A percentile compares a stretch with the other conserved stretches of the same genome.
phyloP scores from a whole-genome alignment of 441 rosid species.

The Heliophila coronopifolia region DNA sequence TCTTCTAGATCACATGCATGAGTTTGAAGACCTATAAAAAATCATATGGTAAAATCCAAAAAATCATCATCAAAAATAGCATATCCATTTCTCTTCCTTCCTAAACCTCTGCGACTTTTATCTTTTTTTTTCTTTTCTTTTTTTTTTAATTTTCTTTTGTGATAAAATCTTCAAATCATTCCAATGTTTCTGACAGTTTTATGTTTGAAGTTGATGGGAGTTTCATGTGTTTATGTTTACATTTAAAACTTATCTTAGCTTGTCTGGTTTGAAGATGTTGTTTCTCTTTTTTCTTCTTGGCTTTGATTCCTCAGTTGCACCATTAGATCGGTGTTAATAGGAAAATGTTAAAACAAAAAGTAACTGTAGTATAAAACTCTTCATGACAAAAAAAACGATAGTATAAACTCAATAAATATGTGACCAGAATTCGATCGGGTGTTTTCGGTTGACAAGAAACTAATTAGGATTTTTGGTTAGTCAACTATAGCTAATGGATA shows the following conservation, averaged over 20 bases:
- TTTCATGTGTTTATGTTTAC: constrained; percentile 22
- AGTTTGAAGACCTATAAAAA: constrained; percentile 45
- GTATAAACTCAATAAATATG: too few species aligned
- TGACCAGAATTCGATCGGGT: too few species aligned
- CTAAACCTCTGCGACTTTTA: constrained; percentile 22
- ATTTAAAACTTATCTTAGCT: constrained; percentile 28
- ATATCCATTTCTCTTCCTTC: constrained; percentile 23
- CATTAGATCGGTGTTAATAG: too few species aligned
- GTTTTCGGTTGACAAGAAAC: too few species aligned
- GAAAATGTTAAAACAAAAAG: too few species aligned
- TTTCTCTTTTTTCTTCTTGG: background rate
- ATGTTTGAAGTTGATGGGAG: constrained; percentile 29
- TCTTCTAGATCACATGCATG: constrained; percentile 68
- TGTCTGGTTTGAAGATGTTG: constrained; percentile 20
- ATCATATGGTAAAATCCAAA: constrained; percentile 1
- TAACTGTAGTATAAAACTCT: too few species aligned
- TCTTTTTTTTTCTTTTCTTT: background rate
- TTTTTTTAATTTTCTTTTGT: background rate
- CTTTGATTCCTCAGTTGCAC: background rate
- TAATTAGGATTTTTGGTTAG: too few species aligned
- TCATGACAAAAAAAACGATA: too few species aligned
- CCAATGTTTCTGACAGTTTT: constrained; percentile 28
- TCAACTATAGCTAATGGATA: too few species aligned
- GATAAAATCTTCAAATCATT: constrained; percentile 24
- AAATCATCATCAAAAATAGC: too few species aligned